These are phyloP conservation scores for Hortaea sp. DNA, from an alignment of 2,329 filamentous ascomycete species.

Conservation along the genomic window DNA sequence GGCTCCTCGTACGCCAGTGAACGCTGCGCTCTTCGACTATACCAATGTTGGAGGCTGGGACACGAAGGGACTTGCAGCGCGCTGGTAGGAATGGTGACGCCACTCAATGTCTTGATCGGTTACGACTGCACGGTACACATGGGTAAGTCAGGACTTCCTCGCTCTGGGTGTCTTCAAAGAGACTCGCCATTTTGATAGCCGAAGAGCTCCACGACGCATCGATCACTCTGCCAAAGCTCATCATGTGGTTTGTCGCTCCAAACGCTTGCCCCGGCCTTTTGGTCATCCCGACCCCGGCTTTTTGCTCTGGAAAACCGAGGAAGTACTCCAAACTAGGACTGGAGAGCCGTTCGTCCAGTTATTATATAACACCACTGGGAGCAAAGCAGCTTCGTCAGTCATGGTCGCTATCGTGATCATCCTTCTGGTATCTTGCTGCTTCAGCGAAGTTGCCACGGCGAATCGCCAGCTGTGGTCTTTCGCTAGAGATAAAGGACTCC, in stretches of 20 bases:
- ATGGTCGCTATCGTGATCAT: conserved; percentile 25
- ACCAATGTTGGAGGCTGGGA: conserved; percentile 37
- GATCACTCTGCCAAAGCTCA: conserved; percentile 12
- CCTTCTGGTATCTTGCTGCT: conserved; percentile 20
- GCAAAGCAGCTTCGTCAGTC: conserved; percentile 20
- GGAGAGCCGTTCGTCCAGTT: conserved; percentile 22
- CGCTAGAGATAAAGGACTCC: conserved; percentile 22
- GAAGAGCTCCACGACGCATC: conserved; percentile 20
- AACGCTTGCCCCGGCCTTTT: conserved; percentile 11
- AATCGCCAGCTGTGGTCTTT: conserved; percentile 30
- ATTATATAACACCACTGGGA: conserved; percentile 26
- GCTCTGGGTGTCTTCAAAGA: conserved; percentile 1
- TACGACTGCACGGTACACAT: conserved; percentile 18
- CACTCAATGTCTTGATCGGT: conserved; percentile 20
- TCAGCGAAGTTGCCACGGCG: conserved; percentile 28
- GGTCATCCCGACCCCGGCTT: conserved; percentile 22
- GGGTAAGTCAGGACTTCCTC: conserved; percentile 11
- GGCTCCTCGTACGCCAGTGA: neutral
- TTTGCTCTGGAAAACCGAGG: conserved; percentile 24
- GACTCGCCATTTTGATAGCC: neutral
- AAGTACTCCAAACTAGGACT: conserved; percentile 12
- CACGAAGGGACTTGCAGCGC: conserved; percentile 34
- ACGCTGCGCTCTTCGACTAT: conserved; percentile 29
- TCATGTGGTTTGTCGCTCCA: conserved; percentile 10
- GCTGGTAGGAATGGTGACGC: conserved; percentile 28